Evolutionary conservation across 2,329 filamentous ascomycete species (phyloP).

Genomic region (Aschersonia sp.): DNA sequence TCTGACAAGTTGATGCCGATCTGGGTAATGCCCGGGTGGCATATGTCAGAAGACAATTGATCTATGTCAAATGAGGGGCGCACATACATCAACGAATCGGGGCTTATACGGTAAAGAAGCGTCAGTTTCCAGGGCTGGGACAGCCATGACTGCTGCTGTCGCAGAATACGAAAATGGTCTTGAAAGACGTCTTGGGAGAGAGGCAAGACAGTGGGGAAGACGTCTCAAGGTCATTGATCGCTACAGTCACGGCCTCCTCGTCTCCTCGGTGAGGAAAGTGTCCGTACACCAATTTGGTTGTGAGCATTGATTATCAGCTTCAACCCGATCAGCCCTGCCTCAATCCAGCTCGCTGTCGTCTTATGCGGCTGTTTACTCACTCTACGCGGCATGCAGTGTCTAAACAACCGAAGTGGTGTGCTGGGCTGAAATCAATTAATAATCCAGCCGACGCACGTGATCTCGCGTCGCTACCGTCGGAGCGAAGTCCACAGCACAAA

Average conservation of each 20-base stretch:
- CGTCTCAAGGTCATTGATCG: slow-evolving; percentile 2
- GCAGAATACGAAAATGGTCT: slow-evolving; percentile 3
- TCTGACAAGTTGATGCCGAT: slow-evolving; percentile 96
- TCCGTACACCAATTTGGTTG: no score
- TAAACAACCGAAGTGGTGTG: no score
- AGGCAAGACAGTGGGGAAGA: neutral
- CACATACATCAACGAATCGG: slow-evolving; percentile 47
- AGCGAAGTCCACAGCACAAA: neutral
- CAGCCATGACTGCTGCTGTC: slow-evolving; percentile 11
- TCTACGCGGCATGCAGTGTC: no score
- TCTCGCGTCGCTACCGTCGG: slow-evolving; percentile 5
- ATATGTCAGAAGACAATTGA: neutral
- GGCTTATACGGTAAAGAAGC: slow-evolving; percentile 18
- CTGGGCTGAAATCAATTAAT: slow-evolving; percentile 1
- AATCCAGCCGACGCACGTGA: slow-evolving; percentile 9
- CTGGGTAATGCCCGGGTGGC: slow-evolving; percentile 19
- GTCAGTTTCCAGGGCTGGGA: slow-evolving; percentile 7
- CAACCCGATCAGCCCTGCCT: no score
- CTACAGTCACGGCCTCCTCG: neutral
- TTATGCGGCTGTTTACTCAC: no score
- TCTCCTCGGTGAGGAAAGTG: no score
- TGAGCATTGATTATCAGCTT: no score
- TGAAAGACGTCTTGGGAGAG: neutral
- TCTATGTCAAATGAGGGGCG: slow-evolving; percentile 3
- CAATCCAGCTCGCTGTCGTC: no score